Base-by-base conservation (phyloP, 2,329 filamentous ascomycete genomes). In the Penicillium sclerotiorum region DNA sequence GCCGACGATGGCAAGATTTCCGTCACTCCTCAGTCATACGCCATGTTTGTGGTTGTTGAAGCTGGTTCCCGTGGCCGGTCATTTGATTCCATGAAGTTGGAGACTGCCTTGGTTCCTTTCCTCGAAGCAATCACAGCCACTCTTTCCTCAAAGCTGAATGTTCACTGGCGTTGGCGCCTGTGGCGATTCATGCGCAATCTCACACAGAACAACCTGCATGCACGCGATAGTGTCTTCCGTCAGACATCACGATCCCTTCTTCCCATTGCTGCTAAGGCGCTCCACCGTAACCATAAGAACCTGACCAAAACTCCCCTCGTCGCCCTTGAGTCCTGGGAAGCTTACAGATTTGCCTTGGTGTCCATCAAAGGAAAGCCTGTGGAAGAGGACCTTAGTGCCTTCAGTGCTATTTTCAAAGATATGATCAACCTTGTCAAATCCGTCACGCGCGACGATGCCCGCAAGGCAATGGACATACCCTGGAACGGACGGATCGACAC, bases 111-210 rank as follows among this genome's bases (percentile, higher is more conserved):
- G 35, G 44, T 47, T 6, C 52, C 50, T 23, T 47, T 71, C 6
- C 45, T 71, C 4, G 60, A 66, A 27, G 64, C 60, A 5, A 28
- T 65, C 13, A 58, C 53, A 9, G 52, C 62, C 9, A 66, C 70
- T 1, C 49, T 73, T 8, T 65, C 62, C 17, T 68, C 64, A 2
- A 64, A 66, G 46, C 59, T 66, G 37, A 47, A 46, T 18, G 39
- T 66, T 18, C 65, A 67, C 49, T 75, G 72, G 72, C 61, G 65
- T 47, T 74, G 72, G 72, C 68, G 72, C 17, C 42, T 74, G 39
- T 75, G 72, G 72, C 65, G 69, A 45, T 56, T 73, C 27, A 49
- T 63, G 37, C 62, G 65, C 36, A 69, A 67, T 52, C 47, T 73
- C 13, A 37, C 71, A 6, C 61, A 66, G 18, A 67, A 68, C 17